phyloP scores from a whole-genome alignment of 2,329 filamentous ascomycete genomes.

The Leptographium wingfieldii region DNA sequence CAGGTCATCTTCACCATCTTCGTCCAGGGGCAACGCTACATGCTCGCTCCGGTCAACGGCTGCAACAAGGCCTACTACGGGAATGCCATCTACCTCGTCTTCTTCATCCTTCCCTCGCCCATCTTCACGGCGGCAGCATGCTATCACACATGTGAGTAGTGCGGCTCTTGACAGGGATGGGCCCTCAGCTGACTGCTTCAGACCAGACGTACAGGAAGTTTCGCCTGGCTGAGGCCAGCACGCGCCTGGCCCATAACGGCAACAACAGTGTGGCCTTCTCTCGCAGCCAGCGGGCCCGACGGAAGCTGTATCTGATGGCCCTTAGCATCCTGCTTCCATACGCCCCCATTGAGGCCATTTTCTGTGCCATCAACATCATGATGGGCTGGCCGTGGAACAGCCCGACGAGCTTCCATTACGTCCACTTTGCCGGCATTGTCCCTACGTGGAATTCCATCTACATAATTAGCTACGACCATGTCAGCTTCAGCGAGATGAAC shows the following conservation, averaged over 20 bases:
- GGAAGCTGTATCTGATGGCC: conserved; percentile 43
- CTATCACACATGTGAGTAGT: conserved; percentile 25
- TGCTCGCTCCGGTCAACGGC: conserved; percentile 35
- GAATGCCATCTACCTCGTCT: conserved; percentile 35
- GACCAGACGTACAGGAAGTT: conserved; percentile 36
- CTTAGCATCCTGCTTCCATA: conserved; percentile 38
- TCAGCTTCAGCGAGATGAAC: conserved; percentile 29
- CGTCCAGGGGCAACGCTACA: conserved; percentile 33
- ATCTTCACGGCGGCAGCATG: conserved; percentile 30
- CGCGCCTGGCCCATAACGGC: conserved; percentile 23
- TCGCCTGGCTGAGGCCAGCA: conserved; percentile 29
- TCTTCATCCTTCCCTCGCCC: conserved; percentile 34
- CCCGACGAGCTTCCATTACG: conserved; percentile 27
- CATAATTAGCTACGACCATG: conserved; percentile 28
- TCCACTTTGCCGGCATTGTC: conserved; percentile 24
- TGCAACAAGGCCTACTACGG: conserved; percentile 31
- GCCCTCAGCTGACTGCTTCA: conserved; percentile 13
- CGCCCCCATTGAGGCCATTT: conserved; percentile 31
- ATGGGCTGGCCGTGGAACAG: conserved; percentile 16
- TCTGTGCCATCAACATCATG: conserved; percentile 29
- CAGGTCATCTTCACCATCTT: conserved; percentile 37
- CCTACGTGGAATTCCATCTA: conserved; percentile 33
- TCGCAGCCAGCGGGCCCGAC: conserved; percentile 34
- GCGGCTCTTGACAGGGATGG: no score
- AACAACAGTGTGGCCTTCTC: conserved; percentile 26